phyloP scores from a whole-genome alignment of 2,329 filamentous ascomycete genomes.

The Trichoderma asperellum region DNA sequence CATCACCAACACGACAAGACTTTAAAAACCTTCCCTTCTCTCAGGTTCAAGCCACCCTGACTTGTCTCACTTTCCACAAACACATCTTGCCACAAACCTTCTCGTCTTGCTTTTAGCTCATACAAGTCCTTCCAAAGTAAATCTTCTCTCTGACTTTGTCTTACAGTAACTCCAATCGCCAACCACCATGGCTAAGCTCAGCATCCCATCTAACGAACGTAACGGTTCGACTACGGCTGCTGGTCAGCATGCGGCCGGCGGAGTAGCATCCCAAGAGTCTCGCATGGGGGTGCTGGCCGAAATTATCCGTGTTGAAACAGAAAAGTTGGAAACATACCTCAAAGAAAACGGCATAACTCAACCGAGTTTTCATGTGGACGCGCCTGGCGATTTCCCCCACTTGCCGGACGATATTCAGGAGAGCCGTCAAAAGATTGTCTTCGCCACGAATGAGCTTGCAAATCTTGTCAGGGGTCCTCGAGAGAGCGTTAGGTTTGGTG shows the following conservation, averaged over 20 bases:
- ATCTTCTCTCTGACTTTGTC: neutral
- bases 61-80: neutral
- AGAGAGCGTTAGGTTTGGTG: conserved; percentile 56
- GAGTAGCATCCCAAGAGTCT: conserved; percentile 36
- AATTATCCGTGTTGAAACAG: conserved; percentile 53
- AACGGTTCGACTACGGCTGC: conserved; percentile 36
- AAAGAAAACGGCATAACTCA: conserved; percentile 46
- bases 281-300: conserved; percentile 52
- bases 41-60: neutral
- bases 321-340: conserved; percentile 54
- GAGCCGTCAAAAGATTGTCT: conserved; percentile 52
- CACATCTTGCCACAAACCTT: neutral
- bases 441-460: conserved; percentile 53
- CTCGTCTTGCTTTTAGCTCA: neutral
- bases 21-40: neutral
- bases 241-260: conserved; percentile 7
- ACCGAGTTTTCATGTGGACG: conserved; percentile 52
- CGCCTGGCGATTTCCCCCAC: conserved; percentile 51
- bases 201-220: conserved; percentile 37
- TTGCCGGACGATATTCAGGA: conserved; percentile 51
- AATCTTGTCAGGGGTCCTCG: conserved; percentile 54
- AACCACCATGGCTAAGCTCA: conserved; percentile 41
- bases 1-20: neutral
- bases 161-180: neutral
- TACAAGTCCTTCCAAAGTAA: neutral